Base-by-base conservation (phyloP, 2,329 filamentous ascomycete species). In the Diaporthe sp. region DNA sequence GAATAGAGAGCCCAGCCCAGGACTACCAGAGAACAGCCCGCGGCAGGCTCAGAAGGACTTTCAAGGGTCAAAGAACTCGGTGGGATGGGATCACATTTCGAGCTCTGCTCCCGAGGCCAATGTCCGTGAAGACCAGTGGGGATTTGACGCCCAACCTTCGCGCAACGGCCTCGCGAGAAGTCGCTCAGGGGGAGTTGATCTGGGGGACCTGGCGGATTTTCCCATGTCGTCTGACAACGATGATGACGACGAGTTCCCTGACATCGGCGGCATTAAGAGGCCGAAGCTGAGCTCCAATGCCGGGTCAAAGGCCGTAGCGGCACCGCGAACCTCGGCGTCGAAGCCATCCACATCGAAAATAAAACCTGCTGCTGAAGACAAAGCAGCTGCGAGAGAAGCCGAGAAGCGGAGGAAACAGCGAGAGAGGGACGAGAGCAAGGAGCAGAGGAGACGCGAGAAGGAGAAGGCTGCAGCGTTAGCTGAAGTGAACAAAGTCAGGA, bases 401-500 rank as follows among this genome's bases (percentile, higher is more conserved):
- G 90, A 92, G 62, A 90, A 88, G 75, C 89, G 89, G 76, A 85
- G 84, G 31, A 90, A 91, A 78, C 88, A 89, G 51, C 82, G 85
- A 4, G 90, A 92, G 74, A 92, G 88, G 67, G 88, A 92, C 73
- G 83, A 86, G 0, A 88, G 89, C 67, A 94, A 91, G 79, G 91
- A 92, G 74, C 87, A 90, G 69, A 93, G 90, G 77, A 88, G 87
- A 0, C 84, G 85, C 9, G 91, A 95, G 78, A 94, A 93, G 79
- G 89, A 92, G 77, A 86, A 87, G 4, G 91, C 90, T 15, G 89
- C 90, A 9, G 93, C 94, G 10, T 84, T 96, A 31, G 91, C 91
- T 4, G 92, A 94, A 77, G 93, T 92, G 57, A 96, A 96, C 83
- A 95, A 93, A 79, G 84, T 92, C 13, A 91, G 91, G 70, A 91